These are phyloP conservation scores for Hanseniaspora gamundiae DNA, from an alignment of 1,139 yeast genomes.

Conservation along the genomic window DNA sequence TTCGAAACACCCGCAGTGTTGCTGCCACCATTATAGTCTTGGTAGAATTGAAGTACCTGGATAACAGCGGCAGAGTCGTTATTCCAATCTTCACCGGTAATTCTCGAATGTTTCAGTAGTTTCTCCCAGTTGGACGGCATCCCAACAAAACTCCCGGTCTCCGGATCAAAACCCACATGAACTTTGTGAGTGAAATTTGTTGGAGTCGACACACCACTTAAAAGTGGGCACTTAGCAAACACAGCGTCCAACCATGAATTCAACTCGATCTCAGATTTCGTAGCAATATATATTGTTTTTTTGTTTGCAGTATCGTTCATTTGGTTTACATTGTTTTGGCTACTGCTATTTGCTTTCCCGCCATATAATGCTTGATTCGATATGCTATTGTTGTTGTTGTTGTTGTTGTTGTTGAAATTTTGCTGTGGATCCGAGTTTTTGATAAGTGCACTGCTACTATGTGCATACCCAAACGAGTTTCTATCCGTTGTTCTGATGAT, in stretches of 20 bases:
- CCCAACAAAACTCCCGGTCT: constrained; percentile 65
- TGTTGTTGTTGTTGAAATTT: constrained; percentile 22
- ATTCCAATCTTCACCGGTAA: constrained; percentile 74
- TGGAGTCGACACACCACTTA: constrained; percentile 70
- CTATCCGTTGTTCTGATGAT: constrained; percentile 39
- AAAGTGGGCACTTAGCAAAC: constrained; percentile 72
- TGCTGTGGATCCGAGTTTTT: constrained; percentile 9
- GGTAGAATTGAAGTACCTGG: constrained; percentile 84
- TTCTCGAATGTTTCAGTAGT: constrained; percentile 61
- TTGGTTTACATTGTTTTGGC: neutral
- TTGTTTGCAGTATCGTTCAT: constrained; percentile 14
- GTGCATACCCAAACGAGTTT: constrained; percentile 11
- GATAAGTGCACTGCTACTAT: constrained; percentile 7
- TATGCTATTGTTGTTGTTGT: constrained; percentile 4
- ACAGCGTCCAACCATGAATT: constrained; percentile 89
- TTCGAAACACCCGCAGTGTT: constrained; percentile 15
- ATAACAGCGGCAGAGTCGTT: constrained; percentile 78
- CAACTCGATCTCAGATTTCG: constrained; percentile 70
- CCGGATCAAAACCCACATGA: constrained; percentile 51
- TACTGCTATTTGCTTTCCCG: neutral
- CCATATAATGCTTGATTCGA: neutral
- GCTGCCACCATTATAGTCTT: constrained; percentile 32
- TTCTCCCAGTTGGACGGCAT: constrained; percentile 74
- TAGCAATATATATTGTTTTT: constrained; percentile 60
- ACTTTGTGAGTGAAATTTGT: constrained; percentile 69